Conservation (phyloP, 352 stramenopile genomes). For the Discostella stelligera region DNA sequence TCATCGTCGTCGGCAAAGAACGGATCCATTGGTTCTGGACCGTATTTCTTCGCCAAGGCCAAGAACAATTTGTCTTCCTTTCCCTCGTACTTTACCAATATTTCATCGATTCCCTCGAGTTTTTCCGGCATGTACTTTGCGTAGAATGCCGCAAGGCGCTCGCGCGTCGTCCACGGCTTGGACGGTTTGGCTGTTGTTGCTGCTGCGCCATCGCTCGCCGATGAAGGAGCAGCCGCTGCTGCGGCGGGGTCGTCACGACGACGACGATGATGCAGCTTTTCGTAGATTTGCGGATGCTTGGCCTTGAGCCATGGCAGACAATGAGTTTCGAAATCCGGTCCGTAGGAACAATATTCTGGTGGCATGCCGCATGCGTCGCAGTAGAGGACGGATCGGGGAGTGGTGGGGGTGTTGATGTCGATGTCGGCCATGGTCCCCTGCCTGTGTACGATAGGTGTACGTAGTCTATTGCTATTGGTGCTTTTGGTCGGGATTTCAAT, state of each 20-base stretch:
- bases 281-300: conserved; percentile 61
- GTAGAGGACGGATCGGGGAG: conserved; percentile 59
- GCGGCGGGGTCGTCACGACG: too few species aligned
- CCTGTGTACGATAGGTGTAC: too few species aligned
- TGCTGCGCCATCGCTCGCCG: neutral
- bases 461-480: too few species aligned
- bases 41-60: conserved; percentile 81
- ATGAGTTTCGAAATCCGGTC: conserved; percentile 79
- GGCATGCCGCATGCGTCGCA: conserved; percentile 80
- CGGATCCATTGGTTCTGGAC: conserved; percentile 79
- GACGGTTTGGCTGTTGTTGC: conserved; percentile 19
- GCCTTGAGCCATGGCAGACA: conserved; percentile 77
- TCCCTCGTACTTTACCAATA: conserved; percentile 81
- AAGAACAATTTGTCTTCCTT: conserved; percentile 83
- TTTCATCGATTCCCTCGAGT: conserved; percentile 59
- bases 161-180: conserved; percentile 69
- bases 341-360: conserved; percentile 82
- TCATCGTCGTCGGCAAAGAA: conserved; percentile 57
- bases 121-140: conserved; percentile 81
- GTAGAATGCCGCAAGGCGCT: conserved; percentile 80
- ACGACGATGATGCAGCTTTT: conserved; percentile 33
- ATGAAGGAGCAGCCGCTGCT: neutral
- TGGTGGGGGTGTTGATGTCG: conserved; percentile 17
- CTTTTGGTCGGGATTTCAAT: too few species aligned
- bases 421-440: too few species aligned